Evolutionary conservation across 2,329 filamentous ascomycete species (phyloP), one percentile per base, ranked within the genome.

Genomic region (Aspergillus sp.): DNA sequence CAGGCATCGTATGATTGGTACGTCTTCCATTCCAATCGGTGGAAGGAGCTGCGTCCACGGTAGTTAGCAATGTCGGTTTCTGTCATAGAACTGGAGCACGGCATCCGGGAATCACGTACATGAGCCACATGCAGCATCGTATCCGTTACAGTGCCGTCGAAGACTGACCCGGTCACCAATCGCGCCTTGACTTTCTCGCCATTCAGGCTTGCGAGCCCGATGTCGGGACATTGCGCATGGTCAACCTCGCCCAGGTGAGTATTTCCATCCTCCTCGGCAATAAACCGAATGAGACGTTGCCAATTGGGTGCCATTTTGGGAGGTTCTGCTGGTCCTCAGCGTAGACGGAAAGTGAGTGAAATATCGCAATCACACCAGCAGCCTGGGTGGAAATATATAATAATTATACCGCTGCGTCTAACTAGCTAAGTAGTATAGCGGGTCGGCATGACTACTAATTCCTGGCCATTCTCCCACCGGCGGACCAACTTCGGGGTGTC

Each of bases 251-350:
- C 61, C 10, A 63, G 45, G 41, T 65, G 61, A 7, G 53, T 44
- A 38, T 55, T 52, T 41, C 59, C 58, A 35, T 64, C 61, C 46
- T 64, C 61, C 31, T 52, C 47, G 19, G 60, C 61, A 17, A 64
- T 45, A 44, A 66, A 66, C 29, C 61, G 60, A 32, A 61, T 55
- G 29, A 65, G 55, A 26, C 58, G 59, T 20, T 57, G 63, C 57
- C 61, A 62, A 36, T 49, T 51, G 24, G 45, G 20, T 40, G 19
- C 27, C 33, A 39, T 41, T 14, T 45, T 30, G 15, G 20, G n/a
- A n/a, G n/a, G n/a, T n/a, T n/a, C n/a, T n/a, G n/a, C n/a, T n/a
- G n/a, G n/a, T n/a, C n/a, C n/a, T n/a, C n/a, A n/a, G n/a, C n/a
- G n/a, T n/a, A n/a, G n/a, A n/a, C n/a, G n/a, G n/a, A n/a, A n/a